A percentile compares a stretch with the other conserved stretches of the same genome.
Conservation (phyloP, 1,284 basidiomycete genomes). For the Mrakiaceae sp. region DNA sequence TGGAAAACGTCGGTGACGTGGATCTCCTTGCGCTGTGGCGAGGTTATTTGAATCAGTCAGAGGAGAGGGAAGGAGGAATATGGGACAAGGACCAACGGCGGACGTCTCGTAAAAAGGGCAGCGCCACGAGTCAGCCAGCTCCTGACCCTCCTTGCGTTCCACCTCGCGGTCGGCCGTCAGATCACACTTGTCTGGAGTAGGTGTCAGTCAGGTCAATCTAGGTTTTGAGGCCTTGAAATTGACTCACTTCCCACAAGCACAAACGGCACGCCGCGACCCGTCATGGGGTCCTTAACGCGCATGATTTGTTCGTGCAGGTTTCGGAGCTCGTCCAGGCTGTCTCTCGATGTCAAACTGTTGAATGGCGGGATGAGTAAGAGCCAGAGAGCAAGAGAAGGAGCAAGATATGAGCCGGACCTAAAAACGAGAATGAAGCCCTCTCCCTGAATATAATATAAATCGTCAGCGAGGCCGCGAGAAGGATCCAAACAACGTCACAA, state of each 20-base stretch:
- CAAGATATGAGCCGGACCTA: constrained; percentile 20
- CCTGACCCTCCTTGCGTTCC: constrained; percentile 18
- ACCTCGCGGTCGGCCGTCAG: constrained; percentile 26
- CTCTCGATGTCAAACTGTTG: constrained; percentile 23
- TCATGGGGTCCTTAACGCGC: constrained; percentile 23
- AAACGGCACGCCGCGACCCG: constrained; percentile 20
- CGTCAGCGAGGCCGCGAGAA: too few relatives aligned
- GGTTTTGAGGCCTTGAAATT: neutral
- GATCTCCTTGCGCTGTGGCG: constrained; percentile 19
- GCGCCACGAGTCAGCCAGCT: constrained; percentile 20
- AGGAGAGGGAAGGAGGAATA: neutral
- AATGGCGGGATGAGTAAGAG: neutral
- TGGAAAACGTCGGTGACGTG: constrained; percentile 23
- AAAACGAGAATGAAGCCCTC: constrained; percentile 31
- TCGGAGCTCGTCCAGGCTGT: constrained; percentile 25
- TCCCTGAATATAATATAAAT: constrained; percentile 1
- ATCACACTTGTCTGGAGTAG: constrained; percentile 27
- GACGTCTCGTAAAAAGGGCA: constrained; percentile 28
- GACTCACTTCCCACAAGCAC: constrained; percentile 31
- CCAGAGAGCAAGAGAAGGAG: too few relatives aligned
- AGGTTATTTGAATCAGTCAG: neutral
- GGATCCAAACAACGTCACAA: too few relatives aligned
- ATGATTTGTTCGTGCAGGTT: constrained; percentile 23
- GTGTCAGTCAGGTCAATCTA: neutral
- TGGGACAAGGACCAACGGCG: constrained; percentile 22